Percentiles rank a stretch among this genome's conserved stretches.
These are phyloP conservation scores for Toxicodendron radicans DNA, from an alignment of 345 rosid genomes.

Conservation along the genomic window DNA sequence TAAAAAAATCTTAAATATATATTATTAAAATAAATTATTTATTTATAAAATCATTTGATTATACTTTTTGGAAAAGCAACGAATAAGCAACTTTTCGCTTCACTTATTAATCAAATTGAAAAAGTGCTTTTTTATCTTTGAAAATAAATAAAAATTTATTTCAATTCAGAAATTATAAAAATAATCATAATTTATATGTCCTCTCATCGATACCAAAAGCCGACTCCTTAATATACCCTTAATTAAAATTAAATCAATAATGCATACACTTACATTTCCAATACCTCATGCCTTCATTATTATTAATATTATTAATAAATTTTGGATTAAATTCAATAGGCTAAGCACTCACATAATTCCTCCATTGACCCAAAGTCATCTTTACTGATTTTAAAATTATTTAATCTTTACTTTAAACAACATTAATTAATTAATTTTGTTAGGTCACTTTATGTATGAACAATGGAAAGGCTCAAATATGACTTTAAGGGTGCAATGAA, in stretches of 20 bases:
- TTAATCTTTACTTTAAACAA: conserved; percentile 17
- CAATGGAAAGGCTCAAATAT: conserved; percentile 7
- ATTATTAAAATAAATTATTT: too few relatives aligned
- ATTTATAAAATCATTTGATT: background rate
- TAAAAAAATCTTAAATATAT: too few relatives aligned
- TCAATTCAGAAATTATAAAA: too few relatives aligned
- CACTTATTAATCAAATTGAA: too few relatives aligned
- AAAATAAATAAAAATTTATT: too few relatives aligned
- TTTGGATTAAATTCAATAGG: background rate
- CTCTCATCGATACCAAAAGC: too few relatives aligned
- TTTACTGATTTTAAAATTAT: background rate
- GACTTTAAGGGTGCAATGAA: conserved; percentile 20
- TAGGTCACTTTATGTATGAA: conserved; percentile 19
- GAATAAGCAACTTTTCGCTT: too few relatives aligned
- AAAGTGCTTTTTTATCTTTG: background rate
- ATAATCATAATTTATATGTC: too few relatives aligned
- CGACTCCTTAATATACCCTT: too few relatives aligned
- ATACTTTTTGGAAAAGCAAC: background rate
- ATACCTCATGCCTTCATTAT: background rate
- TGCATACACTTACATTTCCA: background rate
- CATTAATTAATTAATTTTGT: background rate
- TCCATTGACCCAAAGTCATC: background rate
- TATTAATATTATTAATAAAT: too few relatives aligned
- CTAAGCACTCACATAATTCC: background rate
- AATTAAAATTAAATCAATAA: too few relatives aligned